phyloP scores from a whole-genome alignment of 1,284 basidiomycete genomes.

The Clitocybe nebularis region DNA sequence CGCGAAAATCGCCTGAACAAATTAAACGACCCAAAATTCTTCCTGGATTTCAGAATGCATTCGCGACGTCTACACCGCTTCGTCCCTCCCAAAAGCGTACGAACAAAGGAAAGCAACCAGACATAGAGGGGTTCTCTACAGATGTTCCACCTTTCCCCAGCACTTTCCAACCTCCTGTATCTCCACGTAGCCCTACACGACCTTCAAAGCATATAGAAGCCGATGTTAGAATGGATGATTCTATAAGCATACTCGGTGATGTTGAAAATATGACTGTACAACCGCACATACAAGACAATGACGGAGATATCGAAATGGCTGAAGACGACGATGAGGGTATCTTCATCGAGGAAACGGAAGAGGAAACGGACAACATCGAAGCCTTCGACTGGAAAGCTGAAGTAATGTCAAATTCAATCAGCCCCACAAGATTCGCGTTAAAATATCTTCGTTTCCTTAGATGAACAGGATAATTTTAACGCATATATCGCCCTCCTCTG shows the following conservation, averaged over 20 bases:
- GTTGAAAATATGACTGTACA: slow-evolving; percentile 1
- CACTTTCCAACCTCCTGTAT: slow-evolving; percentile 2
- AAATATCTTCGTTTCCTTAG: slow-evolving; percentile 29
- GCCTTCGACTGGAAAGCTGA: slow-evolving; percentile 50
- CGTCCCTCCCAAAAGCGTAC: slow-evolving; percentile 19
- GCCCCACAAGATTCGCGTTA: slow-evolving; percentile 2
- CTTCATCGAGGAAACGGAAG: slow-evolving; percentile 22
- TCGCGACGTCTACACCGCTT: slow-evolving; percentile 33
- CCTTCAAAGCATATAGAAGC: slow-evolving; percentile 3
- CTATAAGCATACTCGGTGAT: neutral
- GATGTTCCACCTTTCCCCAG: neutral
- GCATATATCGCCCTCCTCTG: slow-evolving; percentile 39
- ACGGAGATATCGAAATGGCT: slow-evolving; percentile 16
- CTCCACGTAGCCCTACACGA: slow-evolving; percentile 14
- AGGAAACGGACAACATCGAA: slow-evolving; percentile 26
- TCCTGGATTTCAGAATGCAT: slow-evolving; percentile 49
- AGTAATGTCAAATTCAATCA: slow-evolving; percentile 35
- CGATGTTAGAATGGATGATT: slow-evolving; percentile 10
- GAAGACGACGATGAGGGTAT: slow-evolving; percentile 19
- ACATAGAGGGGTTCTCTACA: slow-evolving; percentile 12
- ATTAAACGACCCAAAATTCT: slow-evolving; percentile 29
- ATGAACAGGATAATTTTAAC: slow-evolving; percentile 55
- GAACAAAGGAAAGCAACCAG: slow-evolving; percentile 22
- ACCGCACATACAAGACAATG: slow-evolving; percentile 8
- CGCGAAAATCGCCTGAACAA: slow-evolving; percentile 29